Conservation (phyloP, 2,329 filamentous ascomycete species). For the Fusarium pseudocircinatum region DNA sequence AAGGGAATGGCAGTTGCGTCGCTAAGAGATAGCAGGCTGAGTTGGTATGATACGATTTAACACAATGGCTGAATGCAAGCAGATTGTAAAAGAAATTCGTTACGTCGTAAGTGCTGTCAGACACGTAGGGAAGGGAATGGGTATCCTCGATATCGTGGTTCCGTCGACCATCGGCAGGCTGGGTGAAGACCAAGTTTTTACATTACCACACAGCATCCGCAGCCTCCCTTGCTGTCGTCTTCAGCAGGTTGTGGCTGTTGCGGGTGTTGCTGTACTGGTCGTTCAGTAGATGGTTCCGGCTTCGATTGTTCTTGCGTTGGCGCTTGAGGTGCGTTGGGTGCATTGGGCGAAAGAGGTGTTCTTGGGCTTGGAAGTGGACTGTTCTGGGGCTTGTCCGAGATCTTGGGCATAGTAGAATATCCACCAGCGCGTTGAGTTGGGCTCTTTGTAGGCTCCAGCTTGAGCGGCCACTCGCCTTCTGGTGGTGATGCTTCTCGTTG, state of each 20-base stretch:
- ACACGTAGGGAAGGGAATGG: constrained; percentile 24
- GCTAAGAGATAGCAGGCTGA: constrained; percentile 41
- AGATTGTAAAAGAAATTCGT: constrained; percentile 44
- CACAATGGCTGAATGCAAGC: constrained; percentile 45
- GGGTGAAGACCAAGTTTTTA: constrained; percentile 39
- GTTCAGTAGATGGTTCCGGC: constrained; percentile 20
- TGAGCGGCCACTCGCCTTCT: constrained; percentile 69
- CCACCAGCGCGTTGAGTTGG: constrained; percentile 57
- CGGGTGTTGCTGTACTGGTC: constrained; percentile 20
- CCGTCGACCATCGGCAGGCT: background rate
- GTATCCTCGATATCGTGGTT: constrained; percentile 16
- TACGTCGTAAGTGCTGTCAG: constrained; percentile 43
- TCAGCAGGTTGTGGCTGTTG: constrained; percentile 35
- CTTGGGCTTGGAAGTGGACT: constrained; percentile 57
- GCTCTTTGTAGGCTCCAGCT: constrained; percentile 56
- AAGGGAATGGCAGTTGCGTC: constrained; percentile 43
- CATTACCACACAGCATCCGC: constrained; percentile 64
- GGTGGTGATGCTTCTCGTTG: constrained; percentile 22
- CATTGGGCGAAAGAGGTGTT: constrained; percentile 53
- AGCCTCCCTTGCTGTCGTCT: constrained; percentile 54
- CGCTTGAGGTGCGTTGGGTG: constrained; percentile 43
- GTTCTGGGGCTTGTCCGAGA: constrained; percentile 51
- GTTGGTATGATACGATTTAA: constrained; percentile 39
- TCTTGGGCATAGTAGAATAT: constrained; percentile 72
- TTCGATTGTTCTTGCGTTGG: constrained; percentile 36